These are phyloP conservation scores for Sclerotinia sclerotiorum DNA, from an alignment of 2,329 filamentous ascomycete species.

Conservation along the genomic window DNA sequence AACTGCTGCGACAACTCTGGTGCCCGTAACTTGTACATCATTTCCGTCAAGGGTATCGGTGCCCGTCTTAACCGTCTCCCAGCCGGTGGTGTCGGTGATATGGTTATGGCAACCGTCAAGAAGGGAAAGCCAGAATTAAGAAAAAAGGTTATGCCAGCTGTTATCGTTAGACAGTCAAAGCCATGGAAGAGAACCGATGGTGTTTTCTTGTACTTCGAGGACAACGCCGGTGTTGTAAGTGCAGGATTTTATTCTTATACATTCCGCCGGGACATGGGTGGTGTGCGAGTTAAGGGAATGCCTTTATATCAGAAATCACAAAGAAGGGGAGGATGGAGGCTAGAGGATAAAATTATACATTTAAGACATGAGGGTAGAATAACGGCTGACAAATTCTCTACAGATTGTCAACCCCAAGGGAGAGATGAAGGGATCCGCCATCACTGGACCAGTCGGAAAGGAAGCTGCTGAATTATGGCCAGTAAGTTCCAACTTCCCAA, in stretches of 20 bases:
- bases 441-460: conserved; percentile 98
- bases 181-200: conserved; percentile 98
- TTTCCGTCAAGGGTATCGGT: conserved; percentile 98
- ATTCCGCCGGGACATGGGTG: neutral
- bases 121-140: conserved; percentile 99
- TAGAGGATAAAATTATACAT: neutral
- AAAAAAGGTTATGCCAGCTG: conserved; percentile 99
- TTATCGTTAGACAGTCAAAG: conserved; percentile 98
- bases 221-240: conserved; percentile 98
- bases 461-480: conserved; percentile 99
- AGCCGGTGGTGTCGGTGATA: conserved; percentile 96
- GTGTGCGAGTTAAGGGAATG: neutral
- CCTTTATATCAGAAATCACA: neutral
- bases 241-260: conserved; percentile 23
- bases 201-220: conserved; percentile 99
- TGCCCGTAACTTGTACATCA: conserved; percentile 99
- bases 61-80: conserved; percentile 96
- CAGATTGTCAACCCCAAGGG: conserved; percentile 99
- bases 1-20: conserved; percentile 99
- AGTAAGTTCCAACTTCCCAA: conserved; percentile 55
- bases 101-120: conserved; percentile 99
- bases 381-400: conserved; percentile 42
- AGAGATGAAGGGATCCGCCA: conserved; percentile 99
- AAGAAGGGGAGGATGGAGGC: neutral
- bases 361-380: neutral